Evolutionary conservation across 768 basidiomycete genomes (phyloP), one percentile per base, ranked within the genome.

Genomic region (Botryobasidium botryosum): DNA sequence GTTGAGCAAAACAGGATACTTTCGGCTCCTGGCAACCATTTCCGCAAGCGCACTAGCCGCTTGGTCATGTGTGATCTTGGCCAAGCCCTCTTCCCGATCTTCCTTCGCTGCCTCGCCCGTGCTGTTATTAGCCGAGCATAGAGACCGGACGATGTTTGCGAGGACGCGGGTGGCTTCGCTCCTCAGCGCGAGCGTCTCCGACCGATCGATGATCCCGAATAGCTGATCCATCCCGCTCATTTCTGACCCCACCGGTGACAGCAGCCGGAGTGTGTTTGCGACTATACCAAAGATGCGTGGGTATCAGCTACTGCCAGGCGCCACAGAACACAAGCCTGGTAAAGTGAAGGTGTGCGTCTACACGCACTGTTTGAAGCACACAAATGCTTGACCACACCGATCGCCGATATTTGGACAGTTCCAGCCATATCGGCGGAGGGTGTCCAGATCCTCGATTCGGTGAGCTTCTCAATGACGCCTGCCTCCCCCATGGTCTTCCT

Each of bases 101-200:
- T 63, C 68, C 45, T 33, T 45, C 63, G 61, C 25, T 21, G 59
- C 57, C 35, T 64, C 64, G 33, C 56, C 54, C n/a, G 53, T 58
- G 38, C 42, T n/a, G 38, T 27, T n/a, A 10, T 24, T 10, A 31
- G 44, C 28, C 23, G 74, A 68, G 74, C 79, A 85, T 17, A 90
- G 63, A 6, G 82, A 75, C 58, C 80, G 80, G 52, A 88, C 69
- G 18, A 79, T 70, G 58, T 92, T 88, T 54, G 88, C 86, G 33
- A 94, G 63, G 2, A 91, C 74, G 17, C 92, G 77, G 15, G 87
- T 80, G 25, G 83, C 83, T 64, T 99, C 92, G 56, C 82, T 88
- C 61, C 80, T 81, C 28, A 91, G 67, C 1, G 85, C 74, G 2
- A 83, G 63, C 17, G 79, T 79, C 53, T 91, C 81, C 4, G 87